phyloP scores from a whole-genome alignment of 306 rosid genomes.

The Dalbergia oliveri region DNA sequence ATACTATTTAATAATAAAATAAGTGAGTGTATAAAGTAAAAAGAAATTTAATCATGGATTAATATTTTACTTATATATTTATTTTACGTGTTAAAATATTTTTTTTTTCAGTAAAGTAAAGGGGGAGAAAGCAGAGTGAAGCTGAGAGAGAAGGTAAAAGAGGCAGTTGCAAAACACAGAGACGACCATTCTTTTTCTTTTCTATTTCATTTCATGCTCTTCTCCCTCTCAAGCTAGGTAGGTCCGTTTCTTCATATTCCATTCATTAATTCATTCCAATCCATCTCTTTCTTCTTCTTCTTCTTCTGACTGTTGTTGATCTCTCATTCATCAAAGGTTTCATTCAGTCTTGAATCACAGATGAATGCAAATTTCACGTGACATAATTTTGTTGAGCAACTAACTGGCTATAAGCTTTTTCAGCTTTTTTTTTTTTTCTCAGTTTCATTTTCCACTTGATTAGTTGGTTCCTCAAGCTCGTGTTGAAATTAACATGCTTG shows the following conservation, averaged over 20 bases:
- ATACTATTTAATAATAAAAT: too few relatives aligned
- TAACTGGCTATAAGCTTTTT: neutral
- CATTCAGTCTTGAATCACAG: neutral
- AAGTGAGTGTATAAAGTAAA: too few relatives aligned
- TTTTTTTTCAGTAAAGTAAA: neutral
- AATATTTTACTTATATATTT: too few relatives aligned
- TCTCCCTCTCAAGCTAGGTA: slow-evolving; percentile 41
- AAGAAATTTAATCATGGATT: too few relatives aligned
- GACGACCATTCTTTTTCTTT: neutral
- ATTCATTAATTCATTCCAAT: slow-evolving; percentile 31
- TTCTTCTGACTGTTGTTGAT: too few relatives aligned
- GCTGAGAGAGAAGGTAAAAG: neutral
- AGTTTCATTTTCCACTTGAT: too few relatives aligned
- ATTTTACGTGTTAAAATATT: too few relatives aligned
- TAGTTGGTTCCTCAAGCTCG: too few relatives aligned
- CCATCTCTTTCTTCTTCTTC: neutral
- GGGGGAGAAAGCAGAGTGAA: slow-evolving; percentile 28
- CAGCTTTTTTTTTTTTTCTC: too few relatives aligned
- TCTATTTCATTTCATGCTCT: neutral
- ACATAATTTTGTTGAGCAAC: neutral
- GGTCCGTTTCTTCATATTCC: slow-evolving; percentile 57
- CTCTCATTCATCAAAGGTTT: neutral
- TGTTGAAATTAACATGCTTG: too few relatives aligned
- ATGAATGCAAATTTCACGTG: neutral
- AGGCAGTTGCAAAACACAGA: neutral